Base-by-base conservation (phyloP, 495 filamentous ascomycete genomes). In the Aspergillus indologenus region DNA sequence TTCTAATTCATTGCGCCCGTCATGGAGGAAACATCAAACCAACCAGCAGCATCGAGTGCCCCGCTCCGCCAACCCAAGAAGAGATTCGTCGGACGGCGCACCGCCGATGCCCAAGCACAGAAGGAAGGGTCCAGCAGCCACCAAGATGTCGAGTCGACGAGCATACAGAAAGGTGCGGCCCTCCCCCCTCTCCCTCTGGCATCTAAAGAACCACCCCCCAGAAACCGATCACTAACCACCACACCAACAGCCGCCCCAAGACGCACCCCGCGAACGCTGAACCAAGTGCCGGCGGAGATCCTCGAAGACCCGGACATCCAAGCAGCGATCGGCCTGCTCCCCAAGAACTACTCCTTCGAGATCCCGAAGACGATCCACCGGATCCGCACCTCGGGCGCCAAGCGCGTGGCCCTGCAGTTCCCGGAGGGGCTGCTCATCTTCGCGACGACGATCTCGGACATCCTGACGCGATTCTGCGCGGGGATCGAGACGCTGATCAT, bases 321-420 rank as follows among this genome's bases (percentile, higher is more conserved):
- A 74, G 88, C 84, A 17, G 94, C 94, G 2, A 92, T 98, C 48
- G 78, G 84, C 3, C 83, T 97, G 19, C 86, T 99, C 6, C 94
- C 94, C 2, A 74, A 84, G 18, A 98, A 99, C 77, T 99, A 98
- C 79, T 91, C 89, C 45, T 99, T 99, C 69, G 94, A 99, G 74
- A 92, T 99, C 53, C 94, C 89, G 68, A 98, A 99, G 72, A 98
- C 94, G 2, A 94, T 99, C 68, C 91, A 97, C 72, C 86, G 92
- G 24, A 91, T 99, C 65, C 90, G 91, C 45, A 85, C 84, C 11
- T 83, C 87, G 15, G 82, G 79, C 3, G 87, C 92, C 0, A 91
- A 84, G 64, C 86, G 86, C 48, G 85, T 99, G 0, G 94, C 91
- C 2, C 80, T 99, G 17, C 94, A 99, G 68, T 96, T 99, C 81